Base-by-base conservation (phyloP, 1,284 basidiomycete species). In the Apiotrichum porosum region DNA sequence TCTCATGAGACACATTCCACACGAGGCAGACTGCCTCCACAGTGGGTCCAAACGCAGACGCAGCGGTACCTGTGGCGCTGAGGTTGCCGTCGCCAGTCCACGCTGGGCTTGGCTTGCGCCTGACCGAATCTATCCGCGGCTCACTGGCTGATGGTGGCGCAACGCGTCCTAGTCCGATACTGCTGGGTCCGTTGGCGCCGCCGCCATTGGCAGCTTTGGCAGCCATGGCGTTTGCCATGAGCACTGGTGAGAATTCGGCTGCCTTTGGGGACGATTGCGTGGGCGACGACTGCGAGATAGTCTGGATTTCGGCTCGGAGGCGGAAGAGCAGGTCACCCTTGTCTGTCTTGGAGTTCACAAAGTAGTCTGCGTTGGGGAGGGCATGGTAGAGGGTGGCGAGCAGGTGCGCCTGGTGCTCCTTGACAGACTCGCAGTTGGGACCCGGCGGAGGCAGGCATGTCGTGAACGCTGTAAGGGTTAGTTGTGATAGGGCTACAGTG, bases 291-390 rank as follows among this genome's bases (percentile, higher is more conserved):
- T 61, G 56, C 55, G 66, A 62, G 51, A 62, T 66, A 0, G 52
- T 41, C 37, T 69, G 66, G 24, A 74, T 55, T 52, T 72, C 72
- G n/a, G 62, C 57, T n/a, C 66, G 62, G 15, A 74, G 56, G 17
- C 65, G 61, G 52, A 63, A 61, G 30, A 66, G 60, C 18, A 66
- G 61, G 42, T 74, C 71, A 51, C 72, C 72, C 47, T 70, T 71
- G 10, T 65, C 63, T 18, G 64, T 41, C 6, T 63, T 60, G 6
- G 62, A 61, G 28, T 32, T 13, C 10, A 21, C 14, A 50, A 71
- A 74, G 57, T 66, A 53, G 5, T 54, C 38, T 3, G 58, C 61
- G 13, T 51, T 45, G 2, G 68, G 66, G 8, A 74, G 57, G 1
- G 54, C 52, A 43, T 60, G 57, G 49, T 68, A 64, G 9, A 74